Conservation (phyloP, 306 rosid species). For the Macrotyloma uniflorum region DNA sequence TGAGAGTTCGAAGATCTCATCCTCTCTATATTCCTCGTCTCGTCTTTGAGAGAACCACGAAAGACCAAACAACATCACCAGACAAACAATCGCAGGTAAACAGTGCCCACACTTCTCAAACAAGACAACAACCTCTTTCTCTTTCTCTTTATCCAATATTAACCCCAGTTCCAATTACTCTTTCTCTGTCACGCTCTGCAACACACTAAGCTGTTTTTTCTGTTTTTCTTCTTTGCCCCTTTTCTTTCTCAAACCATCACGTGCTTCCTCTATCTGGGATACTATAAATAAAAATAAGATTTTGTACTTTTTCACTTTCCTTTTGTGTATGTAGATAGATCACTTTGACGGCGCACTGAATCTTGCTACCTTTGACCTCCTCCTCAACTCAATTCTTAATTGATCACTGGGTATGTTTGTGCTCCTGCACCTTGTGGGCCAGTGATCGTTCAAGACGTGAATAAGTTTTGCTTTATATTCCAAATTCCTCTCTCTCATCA, state of each 20-base stretch:
- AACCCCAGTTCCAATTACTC: conserved; percentile 44
- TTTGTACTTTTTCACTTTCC: conserved; percentile 41
- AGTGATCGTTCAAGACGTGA: background rate
- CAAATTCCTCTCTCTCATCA: conserved; percentile 24
- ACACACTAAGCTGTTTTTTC: background rate
- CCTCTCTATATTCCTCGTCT: conserved; percentile 52
- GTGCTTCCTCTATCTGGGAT: conserved; percentile 29
- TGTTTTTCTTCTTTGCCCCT: conserved; percentile 33
- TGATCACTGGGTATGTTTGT: background rate
- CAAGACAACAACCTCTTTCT: conserved; percentile 34
- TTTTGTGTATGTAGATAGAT: conserved; percentile 38
- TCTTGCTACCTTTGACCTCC: conserved; percentile 40
- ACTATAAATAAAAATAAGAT: background rate
- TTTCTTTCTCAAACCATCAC: conserved; percentile 35
- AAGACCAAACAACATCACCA: conserved; percentile 37
- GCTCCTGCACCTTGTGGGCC: conserved; percentile 35
- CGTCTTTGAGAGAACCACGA: conserved; percentile 45
- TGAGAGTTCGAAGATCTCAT: conserved; percentile 61
- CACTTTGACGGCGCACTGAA: conserved; percentile 34
- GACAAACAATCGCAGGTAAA: conserved; percentile 27
- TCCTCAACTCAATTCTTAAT: conserved; percentile 27
- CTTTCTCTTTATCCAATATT: background rate
- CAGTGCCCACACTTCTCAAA: background rate
- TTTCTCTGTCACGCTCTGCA: conserved; percentile 49
- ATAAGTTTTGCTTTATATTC: conserved; percentile 25